Conservation (phyloP, 2,329 filamentous ascomycete genomes). For the Fusarium luffae region DNA sequence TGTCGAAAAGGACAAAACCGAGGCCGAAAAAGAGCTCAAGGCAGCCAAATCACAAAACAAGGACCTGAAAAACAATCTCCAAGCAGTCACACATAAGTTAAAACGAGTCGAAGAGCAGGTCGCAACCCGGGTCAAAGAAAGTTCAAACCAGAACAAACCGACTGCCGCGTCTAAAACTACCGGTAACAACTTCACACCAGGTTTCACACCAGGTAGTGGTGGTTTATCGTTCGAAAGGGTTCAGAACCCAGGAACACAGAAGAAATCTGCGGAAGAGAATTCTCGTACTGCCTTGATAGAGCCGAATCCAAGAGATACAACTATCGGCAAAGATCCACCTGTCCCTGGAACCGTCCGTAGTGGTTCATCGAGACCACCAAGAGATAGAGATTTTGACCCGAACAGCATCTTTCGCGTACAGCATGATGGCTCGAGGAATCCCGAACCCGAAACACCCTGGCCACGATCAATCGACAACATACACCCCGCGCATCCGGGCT, state of each 20-base stretch:
- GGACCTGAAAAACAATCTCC: neutral
- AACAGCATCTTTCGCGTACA: too few species aligned
- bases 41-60: accelerated
- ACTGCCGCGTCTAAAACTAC: neutral
- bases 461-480: neutral
- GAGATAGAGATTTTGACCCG: neutral
- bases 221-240: constrained; percentile 7
- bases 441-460: neutral
- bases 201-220: neutral
- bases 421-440: neutral
- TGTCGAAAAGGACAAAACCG: too few species aligned
- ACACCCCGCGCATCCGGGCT: neutral
- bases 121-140: neutral
- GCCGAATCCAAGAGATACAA: neutral
- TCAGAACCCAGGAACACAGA: neutral
- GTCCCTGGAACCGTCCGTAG: neutral
- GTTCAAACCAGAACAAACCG: neutral
- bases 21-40: too few species aligned
- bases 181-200: neutral
- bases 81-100: neutral
- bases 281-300: neutral
- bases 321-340: neutral
- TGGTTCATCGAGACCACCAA: neutral
- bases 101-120: neutral
- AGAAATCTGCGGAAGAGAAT: neutral